Conservation (phyloP, 2,329 filamentous ascomycete species). For the Juglanconis sp. region DNA sequence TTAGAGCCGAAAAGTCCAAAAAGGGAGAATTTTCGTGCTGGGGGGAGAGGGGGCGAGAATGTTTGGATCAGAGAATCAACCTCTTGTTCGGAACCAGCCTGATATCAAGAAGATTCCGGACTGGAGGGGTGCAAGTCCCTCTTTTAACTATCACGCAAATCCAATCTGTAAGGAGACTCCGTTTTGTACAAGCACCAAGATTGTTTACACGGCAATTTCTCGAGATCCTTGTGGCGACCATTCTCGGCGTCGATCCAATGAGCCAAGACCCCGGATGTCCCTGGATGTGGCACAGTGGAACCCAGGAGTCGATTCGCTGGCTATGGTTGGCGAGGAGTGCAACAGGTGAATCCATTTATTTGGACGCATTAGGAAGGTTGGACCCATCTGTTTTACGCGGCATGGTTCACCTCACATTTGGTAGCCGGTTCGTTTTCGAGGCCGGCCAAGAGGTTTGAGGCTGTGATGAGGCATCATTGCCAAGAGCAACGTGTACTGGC, state of each 20-base stretch:
- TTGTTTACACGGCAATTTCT: not conserved
- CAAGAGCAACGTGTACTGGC: not conserved
- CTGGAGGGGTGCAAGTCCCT: not conserved
- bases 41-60: not conserved
- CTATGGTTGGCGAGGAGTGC: slow-evolving; percentile 1
- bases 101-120: not conserved
- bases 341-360: slow-evolving; percentile 3
- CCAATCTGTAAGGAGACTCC: not conserved
- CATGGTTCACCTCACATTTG: not conserved
- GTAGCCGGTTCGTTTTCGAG: slow-evolving; percentile 10
- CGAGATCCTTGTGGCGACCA: not conserved
- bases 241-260: slow-evolving; percentile 12
- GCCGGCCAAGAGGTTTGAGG: slow-evolving; percentile 14
- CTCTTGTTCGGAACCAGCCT: slow-evolving; percentile 7
- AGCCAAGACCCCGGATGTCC: slow-evolving; percentile 10
- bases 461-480: slow-evolving; percentile 6
- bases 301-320: slow-evolving; percentile 2
- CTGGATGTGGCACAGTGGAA: slow-evolving; percentile 7
- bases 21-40: not conserved
- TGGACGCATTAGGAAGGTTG: slow-evolving; percentile 2
- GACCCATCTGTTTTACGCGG: slow-evolving; percentile 5
- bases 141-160: not conserved
- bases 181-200: not conserved
- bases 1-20: too few relatives aligned
- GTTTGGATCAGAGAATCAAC: slow-evolving; percentile 1